These are phyloP conservation scores for Acer negundo DNA, from an alignment of 345 rosid genomes.

Conservation along the genomic window DNA sequence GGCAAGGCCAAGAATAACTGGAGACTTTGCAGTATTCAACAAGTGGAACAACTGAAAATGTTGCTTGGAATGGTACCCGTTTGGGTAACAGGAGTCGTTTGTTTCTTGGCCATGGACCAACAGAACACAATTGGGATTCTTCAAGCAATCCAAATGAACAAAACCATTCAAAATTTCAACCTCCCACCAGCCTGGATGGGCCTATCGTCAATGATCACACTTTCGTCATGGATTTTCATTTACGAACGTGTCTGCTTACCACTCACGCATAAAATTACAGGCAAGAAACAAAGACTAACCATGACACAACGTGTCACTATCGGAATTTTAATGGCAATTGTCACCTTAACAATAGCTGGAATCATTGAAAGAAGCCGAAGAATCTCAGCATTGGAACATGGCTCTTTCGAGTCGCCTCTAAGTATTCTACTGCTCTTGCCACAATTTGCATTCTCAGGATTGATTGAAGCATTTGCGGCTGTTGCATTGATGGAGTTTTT, in stretches of 20 bases:
- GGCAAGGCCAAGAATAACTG: constrained; percentile 44
- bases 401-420: constrained; percentile 48
- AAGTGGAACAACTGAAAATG: constrained; percentile 47
- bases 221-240: constrained; percentile 60
- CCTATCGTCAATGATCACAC: constrained; percentile 57
- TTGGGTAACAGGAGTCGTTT: constrained; percentile 45
- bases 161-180: constrained; percentile 30
- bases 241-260: constrained; percentile 56
- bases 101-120: constrained; percentile 64
- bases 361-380: constrained; percentile 49
- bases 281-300: constrained; percentile 41
- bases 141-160: constrained; percentile 58
- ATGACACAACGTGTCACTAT: constrained; percentile 51
- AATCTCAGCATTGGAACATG: constrained; percentile 37
- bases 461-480: constrained; percentile 69
- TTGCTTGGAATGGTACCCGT: constrained; percentile 39
- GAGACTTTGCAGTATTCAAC: constrained; percentile 43
- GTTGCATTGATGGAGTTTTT: constrained; percentile 72
- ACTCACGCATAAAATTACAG: constrained; percentile 27
- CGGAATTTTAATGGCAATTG: constrained; percentile 57
- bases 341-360: constrained; percentile 58
- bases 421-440: constrained; percentile 51
- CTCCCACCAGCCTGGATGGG: constrained; percentile 78
- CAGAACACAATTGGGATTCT: constrained; percentile 48
- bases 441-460: constrained; percentile 61